A percentile compares a stretch with the other conserved stretches of the same genome.
Conservation (phyloP, 2,329 filamentous ascomycete species). For the Neonectria punicea region DNA sequence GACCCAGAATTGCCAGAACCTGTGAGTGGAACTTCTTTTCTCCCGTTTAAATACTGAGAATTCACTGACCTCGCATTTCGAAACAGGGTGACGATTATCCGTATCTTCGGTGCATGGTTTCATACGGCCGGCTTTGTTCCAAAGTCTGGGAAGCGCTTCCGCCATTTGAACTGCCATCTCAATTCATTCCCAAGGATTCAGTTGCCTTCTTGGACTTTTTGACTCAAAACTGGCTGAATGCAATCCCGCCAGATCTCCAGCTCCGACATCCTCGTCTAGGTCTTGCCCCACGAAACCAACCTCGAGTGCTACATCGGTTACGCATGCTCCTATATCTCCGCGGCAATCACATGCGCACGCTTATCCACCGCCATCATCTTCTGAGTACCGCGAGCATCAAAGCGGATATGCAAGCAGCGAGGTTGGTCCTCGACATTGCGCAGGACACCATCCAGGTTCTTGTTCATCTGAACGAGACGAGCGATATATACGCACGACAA, state of each 20-base stretch:
- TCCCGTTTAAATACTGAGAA: background rate
- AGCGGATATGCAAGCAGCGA: slow-evolving; percentile 48
- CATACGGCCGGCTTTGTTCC: slow-evolving; percentile 57
- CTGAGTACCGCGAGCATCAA: slow-evolving; percentile 51
- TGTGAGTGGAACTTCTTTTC: slow-evolving; percentile 33
- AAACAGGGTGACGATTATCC: slow-evolving; percentile 47
- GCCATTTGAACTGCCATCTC: slow-evolving; percentile 47
- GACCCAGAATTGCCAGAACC: slow-evolving; percentile 59
- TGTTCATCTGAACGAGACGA: slow-evolving; percentile 41
- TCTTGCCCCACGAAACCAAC: slow-evolving; percentile 44
- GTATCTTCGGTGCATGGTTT: slow-evolving; percentile 60
- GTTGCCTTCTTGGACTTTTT: slow-evolving; percentile 54
- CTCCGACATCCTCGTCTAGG: slow-evolving; percentile 52
- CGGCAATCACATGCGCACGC: slow-evolving; percentile 57
- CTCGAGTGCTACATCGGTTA: slow-evolving; percentile 52
- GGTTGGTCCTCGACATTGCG: slow-evolving; percentile 49
- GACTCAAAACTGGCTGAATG: slow-evolving; percentile 58
- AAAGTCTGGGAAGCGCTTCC: slow-evolving; percentile 58
- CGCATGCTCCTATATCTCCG: slow-evolving; percentile 56
- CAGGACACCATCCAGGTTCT: slow-evolving; percentile 43
- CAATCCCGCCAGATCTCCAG: slow-evolving; percentile 56
- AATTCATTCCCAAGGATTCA: slow-evolving; percentile 51
- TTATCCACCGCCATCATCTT: slow-evolving; percentile 57
- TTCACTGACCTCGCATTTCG: background rate
- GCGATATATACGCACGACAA: slow-evolving; percentile 43